phyloP scores from a whole-genome alignment of 169 alveolate genomes.

The Plasmodium ovale region DNA sequence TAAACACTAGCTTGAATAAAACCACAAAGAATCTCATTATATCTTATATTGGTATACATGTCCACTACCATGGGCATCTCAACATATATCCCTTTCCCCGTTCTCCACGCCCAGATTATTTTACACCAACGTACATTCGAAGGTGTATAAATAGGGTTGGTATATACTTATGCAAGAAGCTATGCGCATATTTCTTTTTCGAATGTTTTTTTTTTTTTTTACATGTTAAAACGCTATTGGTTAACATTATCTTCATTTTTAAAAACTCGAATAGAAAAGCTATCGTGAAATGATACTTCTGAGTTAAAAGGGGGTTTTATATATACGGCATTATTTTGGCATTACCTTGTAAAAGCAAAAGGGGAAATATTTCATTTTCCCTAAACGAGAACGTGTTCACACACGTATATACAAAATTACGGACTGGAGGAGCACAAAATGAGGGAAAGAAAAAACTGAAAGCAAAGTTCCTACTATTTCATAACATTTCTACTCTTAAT shows the following conservation, averaged over 20 bases:
- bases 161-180: not conserved
- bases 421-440: not conserved
- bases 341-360: not conserved
- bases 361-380: constrained; percentile 6
- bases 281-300: not conserved
- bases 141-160: no score
- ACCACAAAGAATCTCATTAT: constrained; percentile 24
- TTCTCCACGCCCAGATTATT: no score
- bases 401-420: not conserved
- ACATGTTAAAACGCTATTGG: not conserved
- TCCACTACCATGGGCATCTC: no score
- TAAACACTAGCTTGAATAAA: constrained; percentile 5
- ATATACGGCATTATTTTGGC: not conserved
- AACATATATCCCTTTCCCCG: no score
- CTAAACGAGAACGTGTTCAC: not conserved
- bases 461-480: no score
- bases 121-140: no score
- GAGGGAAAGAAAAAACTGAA: constrained; percentile 7
- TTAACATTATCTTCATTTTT: constrained; percentile 9
- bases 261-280: not conserved
- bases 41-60: no score
- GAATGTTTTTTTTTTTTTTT: not conserved
- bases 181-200: not conserved
- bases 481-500: no score
- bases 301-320: not conserved